phyloP scores from a whole-genome alignment of 139 green algal species.

The Picochlorum costavermella region DNA sequence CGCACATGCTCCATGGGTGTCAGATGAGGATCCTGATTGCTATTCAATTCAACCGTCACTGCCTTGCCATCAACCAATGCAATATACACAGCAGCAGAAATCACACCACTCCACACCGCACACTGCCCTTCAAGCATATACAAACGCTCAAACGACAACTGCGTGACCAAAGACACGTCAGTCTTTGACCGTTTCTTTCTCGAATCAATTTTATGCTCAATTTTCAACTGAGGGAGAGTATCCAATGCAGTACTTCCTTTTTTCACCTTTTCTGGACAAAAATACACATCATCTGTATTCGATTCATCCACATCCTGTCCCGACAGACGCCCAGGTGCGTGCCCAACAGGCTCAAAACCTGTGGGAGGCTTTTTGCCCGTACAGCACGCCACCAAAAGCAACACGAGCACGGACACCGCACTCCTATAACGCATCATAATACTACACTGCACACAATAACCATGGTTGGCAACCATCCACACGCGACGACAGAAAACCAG shows the following conservation, averaged over 20 bases:
- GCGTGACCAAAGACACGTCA: constrained; percentile 36
- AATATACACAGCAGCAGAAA: constrained; percentile 43
- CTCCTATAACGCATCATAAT: too few species aligned
- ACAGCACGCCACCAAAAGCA: too few species aligned
- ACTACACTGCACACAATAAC: too few species aligned
- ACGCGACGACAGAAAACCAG: too few species aligned
- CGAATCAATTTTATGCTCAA: constrained; percentile 19
- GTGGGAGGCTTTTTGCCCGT: too few species aligned
- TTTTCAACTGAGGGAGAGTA: constrained; percentile 27
- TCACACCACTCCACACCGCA: constrained; percentile 39
- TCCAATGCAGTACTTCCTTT: constrained; percentile 6
- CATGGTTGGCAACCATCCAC: too few species aligned
- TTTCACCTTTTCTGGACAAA: constrained; percentile 10
- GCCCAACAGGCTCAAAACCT: too few species aligned
- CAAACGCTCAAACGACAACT: constrained; percentile 35
- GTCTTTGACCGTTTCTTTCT: constrained; percentile 12
- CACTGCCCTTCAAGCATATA: constrained; percentile 48
- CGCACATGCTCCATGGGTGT: constrained; percentile 16
- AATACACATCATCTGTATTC: constrained; percentile 24
- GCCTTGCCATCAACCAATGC: constrained; percentile 27
- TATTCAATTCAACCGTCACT: constrained; percentile 31
- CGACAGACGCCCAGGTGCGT: background rate
- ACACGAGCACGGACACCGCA: too few species aligned
- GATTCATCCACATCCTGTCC: background rate
- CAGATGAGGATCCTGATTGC: constrained; percentile 36